Base-by-base conservation (phyloP, 1,139 yeast species). In the Protomyces macrosporus region DNA sequence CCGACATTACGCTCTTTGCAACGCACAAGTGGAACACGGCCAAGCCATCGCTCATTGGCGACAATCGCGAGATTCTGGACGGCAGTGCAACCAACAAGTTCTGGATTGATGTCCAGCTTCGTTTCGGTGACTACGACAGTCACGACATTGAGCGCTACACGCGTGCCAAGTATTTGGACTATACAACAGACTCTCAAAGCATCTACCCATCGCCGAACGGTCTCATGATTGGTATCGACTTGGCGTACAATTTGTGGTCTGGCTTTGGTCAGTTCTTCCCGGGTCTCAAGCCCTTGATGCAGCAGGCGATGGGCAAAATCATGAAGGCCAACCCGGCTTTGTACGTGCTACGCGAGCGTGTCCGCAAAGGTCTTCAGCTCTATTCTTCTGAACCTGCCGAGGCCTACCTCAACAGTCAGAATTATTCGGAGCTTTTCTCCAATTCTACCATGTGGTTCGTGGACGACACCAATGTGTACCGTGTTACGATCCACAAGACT, bases 201-300 rank as follows among this genome's bases (percentile, higher is more conserved):
- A 80, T 87, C 61, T 95, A 95, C 72, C 98, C 98, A 2, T 87
- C 96, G 0, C 91, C 97, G 1, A 89, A 97, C 0, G 99, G 99
- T 68, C 81, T 89, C 3, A 84, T 93, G 80, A 82, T 95, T 60
- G 96, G 95, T 36, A 82, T 95, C 68, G 99, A 95, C 75, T 79
- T 95, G 70, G 97, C 98, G 0, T 95, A 95, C 74, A 93, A 93
- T 74, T 88, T 90, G 87, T 90, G 89, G 72, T 97, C 90, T 74
- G 93, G 96, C 0, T 95, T 90, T 75, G 99, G 98, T 42, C 90
- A 90, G 71, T 95, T 98, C 98, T 88, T 93, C 77, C 93, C 95
- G 3, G 98, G 98, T 0, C 77, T 93, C 74, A 95, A 95, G 73
- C 90, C 91, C 3, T 78, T 95, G 71, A 79, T 93, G 78, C 96